These are phyloP conservation scores for Ceratocystis variospora DNA, from an alignment of 2,329 filamentous ascomycete genomes.

Conservation along the genomic window DNA sequence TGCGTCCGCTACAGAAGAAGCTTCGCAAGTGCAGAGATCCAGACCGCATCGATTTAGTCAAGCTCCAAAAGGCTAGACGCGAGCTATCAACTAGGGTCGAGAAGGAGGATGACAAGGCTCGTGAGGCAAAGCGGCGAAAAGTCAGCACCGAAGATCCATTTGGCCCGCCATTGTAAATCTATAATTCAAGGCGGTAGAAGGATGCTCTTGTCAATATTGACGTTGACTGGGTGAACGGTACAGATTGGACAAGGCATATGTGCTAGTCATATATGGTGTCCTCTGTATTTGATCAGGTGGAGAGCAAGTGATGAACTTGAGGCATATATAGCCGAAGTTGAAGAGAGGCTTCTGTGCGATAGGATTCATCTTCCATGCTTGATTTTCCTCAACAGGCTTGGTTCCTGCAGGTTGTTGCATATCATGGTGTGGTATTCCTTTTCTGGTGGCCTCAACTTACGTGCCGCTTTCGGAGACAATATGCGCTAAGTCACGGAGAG, in stretches of 20 bases:
- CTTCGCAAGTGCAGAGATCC: slow-evolving; percentile 62
- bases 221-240: not conserved
- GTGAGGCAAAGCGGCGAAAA: slow-evolving; percentile 35
- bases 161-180: slow-evolving; percentile 29
- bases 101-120: slow-evolving; percentile 29
- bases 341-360: not conserved
- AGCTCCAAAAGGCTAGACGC: slow-evolving; percentile 50
- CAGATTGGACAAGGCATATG: not conserved
- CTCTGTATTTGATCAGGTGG: not conserved
- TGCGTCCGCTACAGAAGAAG: slow-evolving; percentile 51
- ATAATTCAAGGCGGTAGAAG: not conserved
- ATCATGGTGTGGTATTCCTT: not conserved
- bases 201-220: not conserved
- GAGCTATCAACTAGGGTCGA: slow-evolving; percentile 36
- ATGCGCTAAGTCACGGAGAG: not conserved
- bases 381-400: not conserved
- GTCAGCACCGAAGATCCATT: slow-evolving; percentile 35
- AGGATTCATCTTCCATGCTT: not conserved
- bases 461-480: not conserved
- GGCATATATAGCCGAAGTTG: too few species aligned
- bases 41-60: slow-evolving; percentile 57
- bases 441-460: not conserved
- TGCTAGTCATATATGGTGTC: not conserved
- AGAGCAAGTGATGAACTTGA: not conserved
- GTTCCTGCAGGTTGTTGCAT: not conserved